Conservation (phyloP, 345 rosid species). For the Draba incana region DNA sequence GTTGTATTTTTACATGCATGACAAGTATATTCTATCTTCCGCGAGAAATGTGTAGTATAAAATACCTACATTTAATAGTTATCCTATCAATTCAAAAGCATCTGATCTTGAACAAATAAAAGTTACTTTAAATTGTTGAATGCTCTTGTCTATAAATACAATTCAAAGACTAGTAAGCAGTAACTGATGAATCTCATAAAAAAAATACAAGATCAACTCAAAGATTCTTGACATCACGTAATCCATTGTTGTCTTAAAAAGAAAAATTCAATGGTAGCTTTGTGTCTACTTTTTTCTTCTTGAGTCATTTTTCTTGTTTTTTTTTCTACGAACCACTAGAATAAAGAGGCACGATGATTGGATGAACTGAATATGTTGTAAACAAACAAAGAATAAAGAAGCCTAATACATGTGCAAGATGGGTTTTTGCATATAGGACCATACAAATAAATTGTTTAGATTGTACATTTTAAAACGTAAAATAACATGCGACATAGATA, state of each 20-base stretch:
- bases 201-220: not conserved
- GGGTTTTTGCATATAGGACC: not conserved
- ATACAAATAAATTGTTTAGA: not conserved
- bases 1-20: too few species aligned
- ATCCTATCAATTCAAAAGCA: not conserved
- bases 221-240: not conserved
- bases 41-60: too few species aligned
- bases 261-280: not conserved
- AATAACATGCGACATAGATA: too few species aligned
- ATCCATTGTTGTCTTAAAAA: not conserved
- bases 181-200: not conserved
- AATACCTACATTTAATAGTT: too few species aligned
- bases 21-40: too few species aligned
- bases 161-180: not conserved
- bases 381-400: not conserved
- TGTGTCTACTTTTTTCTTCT: not conserved
- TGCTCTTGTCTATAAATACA: not conserved
- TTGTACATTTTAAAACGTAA: too few species aligned
- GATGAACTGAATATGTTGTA: not conserved
- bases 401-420: constrained; percentile 18
- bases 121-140: constrained; percentile 19
- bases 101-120: constrained; percentile 9
- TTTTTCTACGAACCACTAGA: constrained; percentile 1
- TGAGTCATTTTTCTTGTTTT: not conserved
- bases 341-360: constrained; percentile 8